Evolutionary conservation across 257 asterid genomes (phyloP).

Genomic region (Solanum piurae): DNA sequence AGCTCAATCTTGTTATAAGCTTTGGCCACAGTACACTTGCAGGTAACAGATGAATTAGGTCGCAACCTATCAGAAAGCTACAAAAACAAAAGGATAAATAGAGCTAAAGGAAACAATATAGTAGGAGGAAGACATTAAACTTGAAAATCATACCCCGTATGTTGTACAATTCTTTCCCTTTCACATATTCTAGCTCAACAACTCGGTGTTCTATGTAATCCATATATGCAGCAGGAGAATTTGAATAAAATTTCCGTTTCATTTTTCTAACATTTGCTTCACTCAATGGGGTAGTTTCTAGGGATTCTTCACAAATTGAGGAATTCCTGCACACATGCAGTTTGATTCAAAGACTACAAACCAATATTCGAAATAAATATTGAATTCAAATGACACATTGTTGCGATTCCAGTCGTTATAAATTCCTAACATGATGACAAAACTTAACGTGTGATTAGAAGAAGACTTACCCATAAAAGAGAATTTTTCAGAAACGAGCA

Average conservation of each 20-base stretch:
- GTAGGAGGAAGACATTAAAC: background rate
- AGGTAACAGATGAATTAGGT: slow-evolving; percentile 28
- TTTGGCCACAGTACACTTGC: slow-evolving; percentile 26
- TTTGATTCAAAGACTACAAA: background rate
- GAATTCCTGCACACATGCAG: slow-evolving; percentile 6
- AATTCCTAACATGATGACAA: background rate
- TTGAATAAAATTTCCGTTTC: slow-evolving; percentile 26
- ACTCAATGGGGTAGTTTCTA: background rate
- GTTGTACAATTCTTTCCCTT: slow-evolving; percentile 26
- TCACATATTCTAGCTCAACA: slow-evolving; percentile 12
- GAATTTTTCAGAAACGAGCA: slow-evolving; percentile 25
- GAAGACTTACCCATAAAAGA: slow-evolving; percentile 35
- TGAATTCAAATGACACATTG: too few relatives aligned
- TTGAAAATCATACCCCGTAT: slow-evolving; percentile 14
- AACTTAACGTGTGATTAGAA: background rate
- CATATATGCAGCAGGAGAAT: slow-evolving; percentile 21
- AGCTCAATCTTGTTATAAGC: slow-evolving; percentile 22
- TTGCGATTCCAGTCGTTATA: too few relatives aligned
- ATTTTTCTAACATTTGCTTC: slow-evolving; percentile 12
- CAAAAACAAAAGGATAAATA: background rate
- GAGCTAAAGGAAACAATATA: background rate
- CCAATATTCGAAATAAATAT: too few relatives aligned
- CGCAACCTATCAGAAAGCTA: slow-evolving; percentile 26
- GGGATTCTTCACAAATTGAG: slow-evolving; percentile 13
- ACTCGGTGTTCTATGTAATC: slow-evolving; percentile 18